Evolutionary conservation across 805 yeast genomes (phyloP).

Genomic region (Tanozyma kutaoensis): DNA sequence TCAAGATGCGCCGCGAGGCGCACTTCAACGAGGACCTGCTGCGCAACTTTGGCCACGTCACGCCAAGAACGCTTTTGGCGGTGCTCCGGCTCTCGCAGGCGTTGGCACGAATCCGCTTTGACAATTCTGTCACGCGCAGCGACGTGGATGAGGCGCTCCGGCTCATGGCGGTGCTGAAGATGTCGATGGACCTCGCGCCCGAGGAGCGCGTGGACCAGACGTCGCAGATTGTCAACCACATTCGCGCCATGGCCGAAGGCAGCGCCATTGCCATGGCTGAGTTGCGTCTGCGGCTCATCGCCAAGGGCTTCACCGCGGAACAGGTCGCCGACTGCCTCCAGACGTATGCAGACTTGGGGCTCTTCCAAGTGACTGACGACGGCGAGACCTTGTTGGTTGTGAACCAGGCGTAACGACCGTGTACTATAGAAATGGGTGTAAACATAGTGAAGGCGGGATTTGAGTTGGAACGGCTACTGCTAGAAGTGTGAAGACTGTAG

Average conservation of each 20-base stretch:
- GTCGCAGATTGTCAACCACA: conserved; percentile 40
- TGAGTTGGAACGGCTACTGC: neutral
- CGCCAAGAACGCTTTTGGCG: conserved; percentile 90
- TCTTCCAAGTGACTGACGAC: conserved; percentile 68
- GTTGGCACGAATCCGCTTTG: conserved; percentile 77
- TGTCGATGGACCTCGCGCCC: conserved; percentile 52
- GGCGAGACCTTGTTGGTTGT: conserved; percentile 51
- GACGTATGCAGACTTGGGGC: conserved; percentile 57
- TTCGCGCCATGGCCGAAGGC: conserved; percentile 32
- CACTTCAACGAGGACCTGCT: conserved; percentile 65
- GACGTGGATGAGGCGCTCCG: conserved; percentile 96
- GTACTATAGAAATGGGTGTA: neutral
- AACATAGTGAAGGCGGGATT: neutral
- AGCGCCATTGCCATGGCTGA: conserved; percentile 19
- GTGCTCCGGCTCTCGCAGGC: conserved; percentile 91
- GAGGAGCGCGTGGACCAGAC: conserved; percentile 42
- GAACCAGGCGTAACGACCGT: conserved; percentile 7
- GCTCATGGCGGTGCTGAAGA: conserved; percentile 74
- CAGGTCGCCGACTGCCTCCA: conserved; percentile 64
- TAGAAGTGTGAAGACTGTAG: neutral
- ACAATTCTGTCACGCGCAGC: conserved; percentile 49
- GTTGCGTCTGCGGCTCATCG: conserved; percentile 52
- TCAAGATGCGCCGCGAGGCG: conserved; percentile 86
- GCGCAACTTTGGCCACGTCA: conserved; percentile 77
- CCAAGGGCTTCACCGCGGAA: conserved; percentile 73